Percentiles rank a stretch among this genome's conserved stretches.
phyloP scores from a whole-genome alignment of 495 filamentous ascomycete genomes.

The Neurospora sp. region DNA sequence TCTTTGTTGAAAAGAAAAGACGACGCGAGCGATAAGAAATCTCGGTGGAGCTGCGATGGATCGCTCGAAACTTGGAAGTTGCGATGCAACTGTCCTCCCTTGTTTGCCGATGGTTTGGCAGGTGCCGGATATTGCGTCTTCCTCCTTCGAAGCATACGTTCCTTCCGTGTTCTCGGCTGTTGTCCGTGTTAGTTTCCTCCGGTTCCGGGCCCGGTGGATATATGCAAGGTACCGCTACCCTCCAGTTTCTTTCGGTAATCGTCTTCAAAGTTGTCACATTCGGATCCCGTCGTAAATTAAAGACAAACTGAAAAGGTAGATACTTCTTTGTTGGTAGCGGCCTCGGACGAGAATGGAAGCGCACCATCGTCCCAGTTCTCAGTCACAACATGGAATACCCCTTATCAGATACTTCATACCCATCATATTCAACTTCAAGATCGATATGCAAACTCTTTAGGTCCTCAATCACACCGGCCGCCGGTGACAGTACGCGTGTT shows the following conservation, averaged over 20 bases:
- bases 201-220: not conserved
- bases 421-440: not conserved
- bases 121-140: not conserved
- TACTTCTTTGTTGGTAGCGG: not conserved
- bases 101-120: not conserved
- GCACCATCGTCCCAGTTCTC: not conserved
- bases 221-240: not conserved
- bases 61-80: not conserved
- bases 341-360: not conserved
- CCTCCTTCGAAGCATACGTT: not conserved
- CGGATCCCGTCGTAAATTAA: not conserved
- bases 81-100: not conserved
- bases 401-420: not conserved
- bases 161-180: not conserved
- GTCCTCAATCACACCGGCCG: not conserved
- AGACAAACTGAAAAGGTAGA: not conserved
- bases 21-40: not conserved
- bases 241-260: not conserved
- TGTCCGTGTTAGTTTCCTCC: not conserved
- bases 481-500: not conserved
- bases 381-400: not conserved
- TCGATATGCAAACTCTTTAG: not conserved
- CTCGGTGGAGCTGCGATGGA: not conserved
- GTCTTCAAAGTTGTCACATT: not conserved
- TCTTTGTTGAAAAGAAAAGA: not conserved